A percentile compares a stretch with the other conserved stretches of the same genome.
Evolutionary conservation across 345 rosid genomes (phyloP).

Genomic region (Bretschneidera sinensis): DNA sequence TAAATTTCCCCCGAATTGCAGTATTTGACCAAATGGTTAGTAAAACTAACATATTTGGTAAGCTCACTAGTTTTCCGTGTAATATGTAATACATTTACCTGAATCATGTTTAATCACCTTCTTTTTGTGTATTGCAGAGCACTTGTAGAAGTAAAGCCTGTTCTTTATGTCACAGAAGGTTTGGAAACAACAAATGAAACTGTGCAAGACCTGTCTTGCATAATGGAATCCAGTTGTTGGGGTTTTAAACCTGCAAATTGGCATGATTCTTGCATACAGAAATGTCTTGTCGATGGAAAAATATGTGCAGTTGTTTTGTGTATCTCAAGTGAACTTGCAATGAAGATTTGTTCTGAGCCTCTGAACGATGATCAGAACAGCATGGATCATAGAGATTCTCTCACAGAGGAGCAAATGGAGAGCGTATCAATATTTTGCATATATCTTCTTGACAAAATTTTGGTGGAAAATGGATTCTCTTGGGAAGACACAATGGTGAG

Average conservation of each 20-base stretch:
- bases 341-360: constrained; percentile 39
- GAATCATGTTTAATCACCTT: neutral
- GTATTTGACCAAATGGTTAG: too few species aligned
- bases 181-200: constrained; percentile 28
- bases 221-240: constrained; percentile 30
- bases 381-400: constrained; percentile 18
- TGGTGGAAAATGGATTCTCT: constrained; percentile 48
- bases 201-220: constrained; percentile 18
- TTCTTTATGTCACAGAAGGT: constrained; percentile 53
- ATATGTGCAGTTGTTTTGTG: constrained; percentile 58
- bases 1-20: too few species aligned
- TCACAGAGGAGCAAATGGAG: constrained; percentile 38
- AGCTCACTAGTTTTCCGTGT: too few species aligned
- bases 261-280: constrained; percentile 77
- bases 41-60: too few species aligned
- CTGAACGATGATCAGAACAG: constrained; percentile 10
- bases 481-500: constrained; percentile 78
- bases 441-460: constrained; percentile 60
- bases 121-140: constrained; percentile 49
- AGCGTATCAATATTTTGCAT: constrained; percentile 60
- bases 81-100: too few species aligned
- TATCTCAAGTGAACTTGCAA: constrained; percentile 39
- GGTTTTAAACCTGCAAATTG: constrained; percentile 65
- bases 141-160: constrained; percentile 84
- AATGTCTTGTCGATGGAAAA: constrained; percentile 56